Percentiles rank a stretch among this genome's conserved stretches.
These are phyloP conservation scores for Pseudogymnoascus sp. DNA, from an alignment of 2,329 filamentous ascomycete genomes.

Conservation along the genomic window DNA sequence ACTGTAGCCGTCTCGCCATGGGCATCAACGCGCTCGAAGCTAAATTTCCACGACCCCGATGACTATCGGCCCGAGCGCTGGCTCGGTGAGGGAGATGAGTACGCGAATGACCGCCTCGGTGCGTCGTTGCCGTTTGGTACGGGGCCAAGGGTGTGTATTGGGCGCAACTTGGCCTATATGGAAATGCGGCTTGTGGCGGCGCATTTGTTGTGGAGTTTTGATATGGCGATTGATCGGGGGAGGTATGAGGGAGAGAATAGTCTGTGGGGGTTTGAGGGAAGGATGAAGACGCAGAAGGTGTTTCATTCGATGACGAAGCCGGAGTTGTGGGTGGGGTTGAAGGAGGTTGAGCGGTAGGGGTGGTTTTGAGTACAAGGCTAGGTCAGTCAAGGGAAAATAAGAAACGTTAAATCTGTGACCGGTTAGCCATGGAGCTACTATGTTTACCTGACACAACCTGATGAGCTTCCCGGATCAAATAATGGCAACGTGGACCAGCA, in stretches of 20 bases:
- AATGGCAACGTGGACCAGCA: neutral
- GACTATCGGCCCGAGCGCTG: slow-evolving; percentile 11
- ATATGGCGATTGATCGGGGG: slow-evolving; percentile 8
- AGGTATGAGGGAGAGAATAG: neutral
- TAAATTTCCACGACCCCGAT: slow-evolving; percentile 11
- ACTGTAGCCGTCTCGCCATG: slow-evolving; percentile 31
- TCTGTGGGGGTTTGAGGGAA: neutral
- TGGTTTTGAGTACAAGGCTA: neutral
- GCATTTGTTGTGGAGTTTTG: slow-evolving; percentile 13
- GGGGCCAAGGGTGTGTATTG: slow-evolving; percentile 13
- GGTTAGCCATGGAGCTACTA: neutral
- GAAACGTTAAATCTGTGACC: neutral
- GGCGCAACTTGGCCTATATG: slow-evolving; percentile 13
- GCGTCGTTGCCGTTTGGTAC: slow-evolving; percentile 10
- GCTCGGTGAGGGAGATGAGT: neutral
- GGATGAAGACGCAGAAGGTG: neutral
- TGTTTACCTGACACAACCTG: neutral
- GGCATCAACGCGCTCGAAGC: slow-evolving; percentile 14
- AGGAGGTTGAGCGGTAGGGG: neutral
- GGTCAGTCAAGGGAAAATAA: neutral
- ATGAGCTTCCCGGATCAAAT: neutral
- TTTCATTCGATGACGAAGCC: slow-evolving; percentile 1
- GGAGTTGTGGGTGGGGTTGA: slow-evolving; percentile 1
- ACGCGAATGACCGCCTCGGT: neutral
- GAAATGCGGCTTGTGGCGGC: slow-evolving; percentile 13